Evolutionary conservation across 1,139 yeast species (phyloP).

Genomic region (Hanseniaspora uvarum): DNA sequence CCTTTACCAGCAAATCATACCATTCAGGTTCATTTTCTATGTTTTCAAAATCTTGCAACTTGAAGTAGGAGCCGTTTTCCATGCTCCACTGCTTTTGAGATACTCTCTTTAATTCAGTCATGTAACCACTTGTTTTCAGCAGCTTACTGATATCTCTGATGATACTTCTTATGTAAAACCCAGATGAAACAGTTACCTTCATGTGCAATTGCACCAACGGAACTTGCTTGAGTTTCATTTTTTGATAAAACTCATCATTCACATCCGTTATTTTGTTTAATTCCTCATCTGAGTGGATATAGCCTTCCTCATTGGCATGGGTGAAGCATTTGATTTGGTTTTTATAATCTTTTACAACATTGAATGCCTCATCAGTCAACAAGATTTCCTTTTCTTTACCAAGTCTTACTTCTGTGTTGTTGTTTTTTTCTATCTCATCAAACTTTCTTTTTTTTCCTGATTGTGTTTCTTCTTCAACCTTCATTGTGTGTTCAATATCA

Average conservation of each 20-base stretch:
- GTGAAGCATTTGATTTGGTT: slow-evolving; percentile 10
- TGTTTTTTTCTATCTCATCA: neutral
- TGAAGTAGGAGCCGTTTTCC: slow-evolving; percentile 55
- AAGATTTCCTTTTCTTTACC: slow-evolving; percentile 23
- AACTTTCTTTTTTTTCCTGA: neutral
- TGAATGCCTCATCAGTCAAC: slow-evolving; percentile 25
- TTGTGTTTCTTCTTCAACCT: slow-evolving; percentile 34
- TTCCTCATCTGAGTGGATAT: slow-evolving; percentile 24
- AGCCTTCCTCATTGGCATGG: neutral
- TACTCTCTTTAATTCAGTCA: slow-evolving; percentile 69
- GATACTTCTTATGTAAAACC: slow-evolving; percentile 85
- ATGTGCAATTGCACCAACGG: slow-evolving; percentile 55
- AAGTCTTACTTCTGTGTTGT: neutral
- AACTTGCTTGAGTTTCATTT: slow-evolving; percentile 29
- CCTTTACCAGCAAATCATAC: slow-evolving; percentile 53
- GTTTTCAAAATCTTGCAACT: slow-evolving; percentile 50
- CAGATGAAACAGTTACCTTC: slow-evolving; percentile 76
- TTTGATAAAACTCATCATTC: slow-evolving; percentile 28
- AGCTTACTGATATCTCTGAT: slow-evolving; percentile 83
- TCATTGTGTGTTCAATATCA: slow-evolving; percentile 28
- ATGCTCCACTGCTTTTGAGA: slow-evolving; percentile 79
- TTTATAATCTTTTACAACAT: slow-evolving; percentile 8
- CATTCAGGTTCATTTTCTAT: slow-evolving; percentile 45
- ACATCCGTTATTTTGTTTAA: slow-evolving; percentile 25
- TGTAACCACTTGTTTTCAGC: slow-evolving; percentile 70